phyloP scores from a whole-genome alignment of 768 basidiomycete genomes.

The Pleurotus pulmonarius region DNA sequence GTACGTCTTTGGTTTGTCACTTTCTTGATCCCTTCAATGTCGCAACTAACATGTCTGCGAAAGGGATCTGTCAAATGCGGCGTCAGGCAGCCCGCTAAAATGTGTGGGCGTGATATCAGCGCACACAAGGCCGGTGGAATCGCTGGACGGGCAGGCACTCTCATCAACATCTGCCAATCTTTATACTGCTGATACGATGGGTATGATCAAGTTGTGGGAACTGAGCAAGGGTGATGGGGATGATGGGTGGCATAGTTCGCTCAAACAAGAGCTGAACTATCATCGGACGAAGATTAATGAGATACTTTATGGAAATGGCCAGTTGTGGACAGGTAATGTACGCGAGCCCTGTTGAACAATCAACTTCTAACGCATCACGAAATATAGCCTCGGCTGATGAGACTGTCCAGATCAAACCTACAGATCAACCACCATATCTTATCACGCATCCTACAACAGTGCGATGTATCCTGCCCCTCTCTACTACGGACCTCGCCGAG shows the following conservation, averaged over 20 bases:
- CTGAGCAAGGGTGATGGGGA: slow-evolving; percentile 38
- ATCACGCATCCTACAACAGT: slow-evolving; percentile 63
- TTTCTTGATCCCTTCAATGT: background rate
- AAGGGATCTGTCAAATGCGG: slow-evolving; percentile 63
- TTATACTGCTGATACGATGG: slow-evolving; percentile 92
- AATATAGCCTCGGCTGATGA: slow-evolving; percentile 83
- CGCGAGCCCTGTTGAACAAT: background rate
- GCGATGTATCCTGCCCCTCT: slow-evolving; percentile 67
- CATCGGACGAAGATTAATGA: slow-evolving; percentile 88
- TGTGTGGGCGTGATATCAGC: slow-evolving; percentile 70
- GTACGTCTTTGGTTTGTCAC: slow-evolving; percentile 78
- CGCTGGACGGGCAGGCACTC: slow-evolving; percentile 51
- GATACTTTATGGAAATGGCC: slow-evolving; percentile 56
- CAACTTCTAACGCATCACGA: slow-evolving; percentile 1
- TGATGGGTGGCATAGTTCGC: slow-evolving; percentile 45
- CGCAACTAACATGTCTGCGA: background rate
- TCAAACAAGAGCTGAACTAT: slow-evolving; percentile 54
- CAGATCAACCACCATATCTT: background rate
- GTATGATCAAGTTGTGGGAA: slow-evolving; percentile 80
- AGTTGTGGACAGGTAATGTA: slow-evolving; percentile 83
- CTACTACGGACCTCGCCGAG: slow-evolving; percentile 58
- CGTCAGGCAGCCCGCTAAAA: slow-evolving; percentile 35
- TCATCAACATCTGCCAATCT: slow-evolving; percentile 49
- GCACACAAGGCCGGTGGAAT: slow-evolving; percentile 87
- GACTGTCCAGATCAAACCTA: slow-evolving; percentile 59